A percentile compares a stretch with the other conserved stretches of the same genome.
Conservation (phyloP, 2,329 filamentous ascomycete genomes). For the Neoscytalidium dimidiatum region DNA sequence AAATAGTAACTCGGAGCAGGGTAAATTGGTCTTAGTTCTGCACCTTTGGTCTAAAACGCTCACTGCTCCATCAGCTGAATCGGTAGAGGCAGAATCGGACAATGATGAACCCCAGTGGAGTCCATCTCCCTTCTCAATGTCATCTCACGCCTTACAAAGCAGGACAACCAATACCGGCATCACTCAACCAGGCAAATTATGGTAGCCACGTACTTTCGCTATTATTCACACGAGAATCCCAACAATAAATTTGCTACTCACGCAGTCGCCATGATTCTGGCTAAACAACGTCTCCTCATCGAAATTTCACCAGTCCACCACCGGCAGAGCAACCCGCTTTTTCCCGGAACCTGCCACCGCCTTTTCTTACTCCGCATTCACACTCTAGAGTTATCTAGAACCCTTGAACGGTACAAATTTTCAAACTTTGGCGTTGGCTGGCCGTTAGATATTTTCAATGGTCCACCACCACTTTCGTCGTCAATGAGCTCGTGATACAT, state of each 20-base stretch:
- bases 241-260: neutral
- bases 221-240: neutral
- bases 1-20: neutral
- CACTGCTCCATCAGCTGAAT: neutral
- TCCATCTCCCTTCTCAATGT: neutral
- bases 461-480: neutral
- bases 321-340: neutral
- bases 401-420: neutral
- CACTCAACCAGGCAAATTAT: neutral
- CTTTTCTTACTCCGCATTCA: neutral
- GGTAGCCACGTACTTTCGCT: neutral
- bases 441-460: neutral
- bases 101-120: neutral
- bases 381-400: neutral
- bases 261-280: neutral
- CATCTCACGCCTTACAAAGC: neutral
- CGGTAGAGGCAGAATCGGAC: neutral
- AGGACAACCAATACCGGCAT: neutral
- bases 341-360: neutral
- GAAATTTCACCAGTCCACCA: neutral
- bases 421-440: neutral
- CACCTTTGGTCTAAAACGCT: neutral
- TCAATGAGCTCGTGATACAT: neutral
- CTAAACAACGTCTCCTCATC: neutral
- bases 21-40: neutral